Percentiles rank a stretch among this genome's conserved stretches.
Evolutionary conservation across 306 rosid genomes (phyloP).

Genomic region (Trifolium subterraneum): DNA sequence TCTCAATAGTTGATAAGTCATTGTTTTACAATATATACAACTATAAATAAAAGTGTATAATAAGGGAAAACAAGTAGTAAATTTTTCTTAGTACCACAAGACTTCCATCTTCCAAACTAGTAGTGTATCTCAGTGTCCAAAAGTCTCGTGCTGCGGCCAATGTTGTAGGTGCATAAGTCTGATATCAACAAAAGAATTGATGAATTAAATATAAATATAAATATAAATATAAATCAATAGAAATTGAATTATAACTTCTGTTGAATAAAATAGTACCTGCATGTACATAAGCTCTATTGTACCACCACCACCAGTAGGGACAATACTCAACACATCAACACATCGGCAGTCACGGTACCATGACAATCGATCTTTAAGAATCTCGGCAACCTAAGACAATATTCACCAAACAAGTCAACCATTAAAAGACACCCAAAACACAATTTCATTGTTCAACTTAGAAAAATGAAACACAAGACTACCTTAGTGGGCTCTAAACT

Average conservation of each 20-base stretch:
- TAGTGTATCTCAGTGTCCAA: constrained; percentile 89
- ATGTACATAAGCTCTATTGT: constrained; percentile 91
- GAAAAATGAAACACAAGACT: not conserved
- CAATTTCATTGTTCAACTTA: not conserved
- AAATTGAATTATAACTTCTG: not conserved
- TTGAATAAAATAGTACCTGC: constrained; percentile 61
- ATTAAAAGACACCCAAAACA: not conserved
- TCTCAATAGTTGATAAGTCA: not conserved
- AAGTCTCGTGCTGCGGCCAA: constrained; percentile 97
- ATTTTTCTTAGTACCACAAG: too few relatives aligned
- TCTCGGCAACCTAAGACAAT: constrained; percentile 76
- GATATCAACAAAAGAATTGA: not conserved
- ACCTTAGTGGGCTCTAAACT: constrained; percentile 98
- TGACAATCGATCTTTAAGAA: constrained; percentile 87
- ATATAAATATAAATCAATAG: not conserved
- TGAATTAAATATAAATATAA: not conserved
- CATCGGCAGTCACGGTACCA: constrained; percentile 98
- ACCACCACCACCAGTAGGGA: constrained; percentile 88
- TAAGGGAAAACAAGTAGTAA: too few relatives aligned
- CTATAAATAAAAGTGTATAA: too few relatives aligned
- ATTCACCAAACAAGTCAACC: not conserved
- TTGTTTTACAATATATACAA: too few relatives aligned
- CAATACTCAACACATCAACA: constrained; percentile 73
- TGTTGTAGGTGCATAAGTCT: constrained; percentile 97
- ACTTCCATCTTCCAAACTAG: constrained; percentile 94